Percentiles rank a stretch among this genome's conserved stretches.
phyloP scores from a whole-genome alignment of 225 moss, liverwort and hornwort genomes.

The Straminergon stramineum region DNA sequence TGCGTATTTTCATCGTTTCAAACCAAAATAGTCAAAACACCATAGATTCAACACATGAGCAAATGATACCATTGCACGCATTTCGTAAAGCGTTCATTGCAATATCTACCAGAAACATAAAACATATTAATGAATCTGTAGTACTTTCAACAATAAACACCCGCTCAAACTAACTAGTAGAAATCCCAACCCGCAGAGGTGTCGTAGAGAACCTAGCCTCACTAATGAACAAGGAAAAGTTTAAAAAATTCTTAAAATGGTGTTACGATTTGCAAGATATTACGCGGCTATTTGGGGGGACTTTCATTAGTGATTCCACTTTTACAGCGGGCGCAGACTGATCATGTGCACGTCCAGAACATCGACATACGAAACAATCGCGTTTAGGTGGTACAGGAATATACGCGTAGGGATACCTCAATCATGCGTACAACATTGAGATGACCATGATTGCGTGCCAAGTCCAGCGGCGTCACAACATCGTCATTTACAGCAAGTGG shows the following conservation, averaged over 20 bases:
- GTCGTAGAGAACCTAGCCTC: not conserved
- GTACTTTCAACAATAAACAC: not conserved
- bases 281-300: not conserved
- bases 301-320: not conserved
- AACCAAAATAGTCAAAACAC: not conserved
- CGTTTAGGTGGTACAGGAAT: not conserved
- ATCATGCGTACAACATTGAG: conserved; percentile 80
- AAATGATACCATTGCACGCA: not conserved
- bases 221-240: not conserved
- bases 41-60: not conserved
- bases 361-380: not conserved
- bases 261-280: not conserved
- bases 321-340: not conserved
- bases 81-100: not conserved
- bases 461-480: conserved; percentile 78
- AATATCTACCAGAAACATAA: not conserved
- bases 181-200: not conserved
- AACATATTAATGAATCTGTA: not conserved
- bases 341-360: not conserved
- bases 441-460: conserved; percentile 80
- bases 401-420: conserved; percentile 43
- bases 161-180: not conserved
- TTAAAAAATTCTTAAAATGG: not conserved
- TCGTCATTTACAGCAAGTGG: conserved; percentile 85
- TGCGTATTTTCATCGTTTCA: not conserved